Base-by-base conservation (phyloP, 148 eudicot genomes). In the Cornus suecica region DNA sequence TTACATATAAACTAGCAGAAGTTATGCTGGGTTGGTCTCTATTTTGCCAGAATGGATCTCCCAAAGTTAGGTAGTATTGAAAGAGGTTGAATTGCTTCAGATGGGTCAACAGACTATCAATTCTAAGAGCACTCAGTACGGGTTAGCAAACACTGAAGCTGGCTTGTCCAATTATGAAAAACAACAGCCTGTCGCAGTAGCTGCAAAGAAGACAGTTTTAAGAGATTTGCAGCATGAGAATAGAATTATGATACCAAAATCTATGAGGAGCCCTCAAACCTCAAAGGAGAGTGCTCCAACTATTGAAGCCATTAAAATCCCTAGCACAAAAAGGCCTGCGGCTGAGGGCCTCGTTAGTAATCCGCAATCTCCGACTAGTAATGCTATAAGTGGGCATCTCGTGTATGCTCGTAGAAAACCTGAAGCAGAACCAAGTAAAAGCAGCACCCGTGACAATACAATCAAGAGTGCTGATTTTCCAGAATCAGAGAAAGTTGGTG, bases 321-420 rank as follows among this genome's bases (percentile, higher is more conserved):
- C 87, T 78, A 86, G 89, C 75, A 67, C 83, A 20, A 87, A 91
- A 83, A 86, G 87, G 66, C 81, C 88, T 69, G 75, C 68, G 41
- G 66, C 86, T 15, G 91, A 87, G 32, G 74, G 80, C 42, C 79
- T 79, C 37, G 76, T 68, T 72, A 80, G 73, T 62, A 66, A 76
- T 48, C 88, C 80, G 65, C 88, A 82, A 71, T 82, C 88, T 69
- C 77, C 87, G 30, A 71, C 80, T 42, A 74, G 64, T 70, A 88
- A 73, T 81, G 79, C 86, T 75, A 86, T 84, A 48, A 88, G 76
- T 76, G 88, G 92, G 52, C 92, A 85, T 87, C 91, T 91, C 65
- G 98, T 93, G 31, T 93, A 93, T 83, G 92, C 91, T 41, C 91
- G 98, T 65, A 81, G 98, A 78, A 91, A 86, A 78, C 76, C 90